Evolutionary conservation across 306 rosid genomes (phyloP).

Genomic region (Cucumis cinereus): DNA sequence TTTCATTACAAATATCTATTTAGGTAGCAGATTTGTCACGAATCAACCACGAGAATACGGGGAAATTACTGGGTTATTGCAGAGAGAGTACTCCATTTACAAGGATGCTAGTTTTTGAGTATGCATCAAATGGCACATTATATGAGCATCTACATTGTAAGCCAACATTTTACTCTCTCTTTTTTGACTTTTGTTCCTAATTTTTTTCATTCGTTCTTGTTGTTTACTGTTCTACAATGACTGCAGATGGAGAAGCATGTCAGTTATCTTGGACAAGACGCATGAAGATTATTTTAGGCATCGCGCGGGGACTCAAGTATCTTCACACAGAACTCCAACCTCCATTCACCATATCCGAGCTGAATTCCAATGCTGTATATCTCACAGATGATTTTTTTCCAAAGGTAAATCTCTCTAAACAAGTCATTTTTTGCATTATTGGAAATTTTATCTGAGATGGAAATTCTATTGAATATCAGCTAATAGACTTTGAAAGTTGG

Average conservation of each 20-base stretch:
- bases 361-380: constrained; percentile 85
- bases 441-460: neutral
- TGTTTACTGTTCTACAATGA: neutral
- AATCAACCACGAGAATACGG: constrained; percentile 70
- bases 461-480: constrained; percentile 29
- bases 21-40: constrained; percentile 88
- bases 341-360: constrained; percentile 87
- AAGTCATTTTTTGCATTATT: neutral
- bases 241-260: constrained; percentile 62
- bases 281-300: constrained; percentile 73
- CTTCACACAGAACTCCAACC: constrained; percentile 88
- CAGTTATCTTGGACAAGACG: constrained; percentile 89
- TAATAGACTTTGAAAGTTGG: constrained; percentile 97
- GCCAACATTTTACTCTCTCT: constrained; percentile 11
- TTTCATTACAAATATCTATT: constrained; percentile 1
- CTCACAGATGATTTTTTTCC: constrained; percentile 94
- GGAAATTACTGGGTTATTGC: constrained; percentile 84
- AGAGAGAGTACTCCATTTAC: constrained; percentile 76
- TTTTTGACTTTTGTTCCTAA: neutral
- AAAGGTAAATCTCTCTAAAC: constrained; percentile 29
- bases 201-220: neutral
- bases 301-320: constrained; percentile 79
- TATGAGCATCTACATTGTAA: constrained; percentile 85
- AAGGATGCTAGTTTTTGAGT: constrained; percentile 92
- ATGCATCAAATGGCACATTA: constrained; percentile 92